Base-by-base conservation (phyloP, 148 eudicot genomes). In the Gaultheria prostrata region DNA sequence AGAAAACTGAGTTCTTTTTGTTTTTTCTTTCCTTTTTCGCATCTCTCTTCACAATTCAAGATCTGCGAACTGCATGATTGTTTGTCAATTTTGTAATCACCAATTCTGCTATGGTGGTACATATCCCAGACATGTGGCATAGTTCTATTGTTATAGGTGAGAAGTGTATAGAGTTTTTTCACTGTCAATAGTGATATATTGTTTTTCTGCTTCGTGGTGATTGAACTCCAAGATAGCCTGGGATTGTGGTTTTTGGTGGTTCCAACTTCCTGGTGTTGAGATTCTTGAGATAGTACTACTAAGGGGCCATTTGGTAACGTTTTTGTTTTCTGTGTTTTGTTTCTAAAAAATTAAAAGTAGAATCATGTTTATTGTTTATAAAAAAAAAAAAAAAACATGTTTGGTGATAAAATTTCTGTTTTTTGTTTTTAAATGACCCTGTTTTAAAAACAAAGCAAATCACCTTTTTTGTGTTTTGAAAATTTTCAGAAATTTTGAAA, bases 91-190 rank as follows among this genome's bases (percentile, higher is more conserved):
- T 20, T 32, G 54, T 79, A 12, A 53, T 11, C 12, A 3, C 17
- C 26, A 24, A 15, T 50, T 78, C 76, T 20, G 30, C 76, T 28
- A 26, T 21, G 17, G 32, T 48, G 50, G 32, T 83, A n/a, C 65
- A 10, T 65, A 11, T 65, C 28, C 5, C 39, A 24, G 17, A 33
- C 32, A 10, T 77, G 18, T 0, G 48, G 35, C 54, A 78, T 15
- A 78, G 59, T 28, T 32, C 51, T 8, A 63, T 21, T 57, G 51
- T 63, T 77, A 33, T 65, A 33, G 67, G 28, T 51, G 45, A 11
- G 56, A n/a, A n/a, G n/a, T 84, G 86, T 79, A 65, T 28, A 61
- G 24, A 80, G 20, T 7, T 28, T 46, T n/a, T 6, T 3, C n/a
- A 80, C 26, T 3, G 4, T 26, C 24, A 8, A 0, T 12, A 78